These are phyloP conservation scores for Xylariomycetidae sp. DNA, from an alignment of 2,329 filamentous ascomycete genomes.

Conservation along the genomic window DNA sequence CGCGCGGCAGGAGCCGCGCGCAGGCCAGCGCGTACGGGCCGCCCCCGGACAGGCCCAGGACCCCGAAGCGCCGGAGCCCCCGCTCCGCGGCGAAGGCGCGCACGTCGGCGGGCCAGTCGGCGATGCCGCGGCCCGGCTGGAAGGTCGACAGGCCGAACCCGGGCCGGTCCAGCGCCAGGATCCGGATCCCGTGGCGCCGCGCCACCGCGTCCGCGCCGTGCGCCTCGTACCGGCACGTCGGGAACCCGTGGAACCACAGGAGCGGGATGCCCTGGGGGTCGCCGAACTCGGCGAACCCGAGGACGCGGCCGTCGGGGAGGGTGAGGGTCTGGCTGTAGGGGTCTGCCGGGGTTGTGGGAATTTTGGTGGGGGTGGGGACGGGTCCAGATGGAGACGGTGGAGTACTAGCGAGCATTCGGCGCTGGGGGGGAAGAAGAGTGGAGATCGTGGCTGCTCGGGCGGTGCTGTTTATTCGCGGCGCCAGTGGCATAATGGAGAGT, in stretches of 20 bases:
- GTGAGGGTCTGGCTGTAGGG: too few species aligned
- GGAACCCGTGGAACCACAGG: constrained; percentile 28
- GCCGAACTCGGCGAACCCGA: constrained; percentile 27
- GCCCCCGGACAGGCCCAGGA: constrained; percentile 24
- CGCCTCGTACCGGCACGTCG: constrained; percentile 24
- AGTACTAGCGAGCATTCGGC: too few species aligned
- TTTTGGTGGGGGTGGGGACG: too few species aligned
- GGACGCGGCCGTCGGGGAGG: constrained; percentile 22
- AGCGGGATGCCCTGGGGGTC: constrained; percentile 9
- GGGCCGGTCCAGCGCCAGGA: constrained; percentile 27
- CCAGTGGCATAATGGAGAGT: too few species aligned
- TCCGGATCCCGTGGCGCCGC: constrained; percentile 12
- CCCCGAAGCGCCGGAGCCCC: constrained; percentile 15
- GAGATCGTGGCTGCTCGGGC: too few species aligned
- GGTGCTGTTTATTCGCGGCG: too few species aligned
- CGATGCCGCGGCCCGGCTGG: constrained; percentile 17
- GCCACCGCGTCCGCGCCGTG: constrained; percentile 4
- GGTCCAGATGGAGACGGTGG: too few species aligned
- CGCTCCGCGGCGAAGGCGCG: constrained; percentile 20
- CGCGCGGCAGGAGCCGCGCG: constrained; percentile 10
- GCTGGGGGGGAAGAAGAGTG: too few species aligned
- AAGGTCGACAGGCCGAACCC: constrained; percentile 29
- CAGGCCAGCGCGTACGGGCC: constrained; percentile 22
- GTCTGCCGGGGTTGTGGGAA: too few species aligned
- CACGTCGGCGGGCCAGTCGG: constrained; percentile 20